phyloP scores from a whole-genome alignment of 345 rosid genomes.

The Rhodamnia argentea region DNA sequence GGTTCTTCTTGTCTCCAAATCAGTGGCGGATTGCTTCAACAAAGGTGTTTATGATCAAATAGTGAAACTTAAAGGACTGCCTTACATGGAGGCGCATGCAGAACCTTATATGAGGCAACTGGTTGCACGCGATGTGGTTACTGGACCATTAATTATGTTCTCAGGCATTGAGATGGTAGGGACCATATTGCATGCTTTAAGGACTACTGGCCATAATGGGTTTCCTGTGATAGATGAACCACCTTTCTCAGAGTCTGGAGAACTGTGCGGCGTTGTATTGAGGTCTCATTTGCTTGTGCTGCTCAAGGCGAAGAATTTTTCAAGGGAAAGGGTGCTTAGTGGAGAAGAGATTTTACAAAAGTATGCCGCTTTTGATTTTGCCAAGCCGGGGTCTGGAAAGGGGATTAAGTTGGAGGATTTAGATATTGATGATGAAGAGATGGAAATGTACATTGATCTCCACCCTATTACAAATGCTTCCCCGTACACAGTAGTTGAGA shows the following conservation, averaged over 20 bases:
- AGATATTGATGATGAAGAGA: constrained; percentile 42
- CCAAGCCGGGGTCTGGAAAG: constrained; percentile 63
- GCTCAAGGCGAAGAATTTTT: constrained; percentile 37
- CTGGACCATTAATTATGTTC: constrained; percentile 48
- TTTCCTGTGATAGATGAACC: constrained; percentile 67
- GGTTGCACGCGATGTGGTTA: constrained; percentile 47
- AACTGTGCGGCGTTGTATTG: constrained; percentile 49
- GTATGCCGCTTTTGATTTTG: constrained; percentile 45
- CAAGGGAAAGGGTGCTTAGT: constrained; percentile 19
- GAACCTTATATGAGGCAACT: constrained; percentile 61
- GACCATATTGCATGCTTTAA: constrained; percentile 38
- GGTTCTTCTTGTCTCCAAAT: constrained; percentile 61
- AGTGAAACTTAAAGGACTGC: constrained; percentile 53
- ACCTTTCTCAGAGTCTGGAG: constrained; percentile 42
- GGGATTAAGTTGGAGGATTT: constrained; percentile 50
- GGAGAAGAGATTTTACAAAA: constrained; percentile 18
- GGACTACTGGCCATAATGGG: constrained; percentile 45
- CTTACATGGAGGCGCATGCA: constrained; percentile 60
- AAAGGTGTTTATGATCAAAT: constrained; percentile 62
- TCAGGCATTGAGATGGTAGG: constrained; percentile 49
- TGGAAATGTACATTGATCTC: constrained; percentile 56
- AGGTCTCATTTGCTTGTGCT: constrained; percentile 60
- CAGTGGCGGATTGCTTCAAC: constrained; percentile 54
- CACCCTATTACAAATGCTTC: constrained; percentile 54
- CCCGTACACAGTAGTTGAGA: constrained; percentile 57